Evolutionary conservation across 2,329 filamentous ascomycete species (phyloP).

Genomic region (Raffaelea deltoideospora): DNA sequence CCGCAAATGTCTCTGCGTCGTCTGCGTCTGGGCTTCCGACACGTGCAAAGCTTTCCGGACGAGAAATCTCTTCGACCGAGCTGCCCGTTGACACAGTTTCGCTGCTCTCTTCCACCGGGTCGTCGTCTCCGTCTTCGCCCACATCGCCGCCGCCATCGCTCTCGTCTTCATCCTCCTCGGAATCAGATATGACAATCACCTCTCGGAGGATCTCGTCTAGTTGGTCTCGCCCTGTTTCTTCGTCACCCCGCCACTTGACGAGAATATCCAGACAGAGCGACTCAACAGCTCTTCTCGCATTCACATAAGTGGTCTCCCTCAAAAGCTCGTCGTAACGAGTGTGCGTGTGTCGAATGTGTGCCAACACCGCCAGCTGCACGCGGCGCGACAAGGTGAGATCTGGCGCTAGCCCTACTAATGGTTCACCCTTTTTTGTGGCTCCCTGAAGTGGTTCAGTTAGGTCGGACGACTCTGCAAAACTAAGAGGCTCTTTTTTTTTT

Average conservation of each 20-base stretch:
- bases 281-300: slow-evolving; percentile 46
- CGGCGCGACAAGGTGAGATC: slow-evolving; percentile 43
- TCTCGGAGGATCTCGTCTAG: slow-evolving; percentile 52
- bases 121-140: slow-evolving; percentile 15
- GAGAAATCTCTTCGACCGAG: slow-evolving; percentile 2
- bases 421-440: slow-evolving; percentile 33
- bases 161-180: slow-evolving; percentile 30
- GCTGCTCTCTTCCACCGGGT: slow-evolving; percentile 1
- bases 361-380: slow-evolving; percentile 49
- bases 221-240: slow-evolving; percentile 52
- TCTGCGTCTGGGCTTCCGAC: no score
- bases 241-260: slow-evolving; percentile 58
- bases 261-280: slow-evolving; percentile 46
- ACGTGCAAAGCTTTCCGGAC: no score
- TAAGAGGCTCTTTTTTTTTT: no score
- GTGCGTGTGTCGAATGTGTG: slow-evolving; percentile 52
- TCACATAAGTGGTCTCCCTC: slow-evolving; percentile 40
- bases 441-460: slow-evolving; percentile 27
- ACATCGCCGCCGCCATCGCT: slow-evolving; percentile 17
- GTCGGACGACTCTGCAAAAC: no score
- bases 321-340: slow-evolving; percentile 50
- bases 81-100: slow-evolving; percentile 4
- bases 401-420: slow-evolving; percentile 40
- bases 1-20: not conserved
- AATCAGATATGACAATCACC: slow-evolving; percentile 51